Conservation (phyloP, 257 asterid species). For the Nicotiana benthamiana region DNA sequence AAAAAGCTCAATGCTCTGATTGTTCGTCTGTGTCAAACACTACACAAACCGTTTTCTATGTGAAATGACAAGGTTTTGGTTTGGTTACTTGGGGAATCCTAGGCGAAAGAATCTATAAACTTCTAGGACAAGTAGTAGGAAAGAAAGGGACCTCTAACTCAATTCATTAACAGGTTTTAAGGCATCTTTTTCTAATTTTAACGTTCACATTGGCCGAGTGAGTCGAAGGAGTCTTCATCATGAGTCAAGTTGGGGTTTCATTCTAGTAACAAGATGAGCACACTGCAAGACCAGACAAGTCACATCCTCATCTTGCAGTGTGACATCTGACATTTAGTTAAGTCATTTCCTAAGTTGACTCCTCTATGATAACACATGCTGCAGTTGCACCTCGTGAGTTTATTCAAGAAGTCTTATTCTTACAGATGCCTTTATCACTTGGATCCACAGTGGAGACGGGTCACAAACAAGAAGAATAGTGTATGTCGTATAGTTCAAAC, state of each 20-base stretch:
- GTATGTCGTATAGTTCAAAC: not conserved
- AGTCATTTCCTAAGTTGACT: not conserved
- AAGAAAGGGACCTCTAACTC: not conserved
- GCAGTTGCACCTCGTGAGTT: not conserved
- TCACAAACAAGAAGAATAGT: not conserved
- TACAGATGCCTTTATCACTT: not conserved
- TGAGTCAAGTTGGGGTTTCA: not conserved
- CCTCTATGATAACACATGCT: conserved; percentile 1
- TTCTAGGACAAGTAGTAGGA: not conserved
- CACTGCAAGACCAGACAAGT: not conserved
- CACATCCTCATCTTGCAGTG: not conserved
- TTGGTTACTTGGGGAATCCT: not conserved
- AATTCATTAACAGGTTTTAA: not conserved
- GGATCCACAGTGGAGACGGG: not conserved
- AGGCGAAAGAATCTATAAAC: not conserved
- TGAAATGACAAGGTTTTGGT: not conserved
- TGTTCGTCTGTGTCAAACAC: not conserved
- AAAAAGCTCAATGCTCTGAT: not conserved
- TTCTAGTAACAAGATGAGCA: not conserved
- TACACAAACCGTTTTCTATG: not conserved
- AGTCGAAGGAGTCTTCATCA: not conserved
- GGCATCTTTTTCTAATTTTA: not conserved
- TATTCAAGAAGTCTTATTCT: not conserved
- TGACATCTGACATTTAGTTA: not conserved
- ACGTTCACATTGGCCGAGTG: not conserved